phyloP scores from a whole-genome alignment of 1,284 basidiomycete genomes.

The Ganoderma sinense region DNA sequence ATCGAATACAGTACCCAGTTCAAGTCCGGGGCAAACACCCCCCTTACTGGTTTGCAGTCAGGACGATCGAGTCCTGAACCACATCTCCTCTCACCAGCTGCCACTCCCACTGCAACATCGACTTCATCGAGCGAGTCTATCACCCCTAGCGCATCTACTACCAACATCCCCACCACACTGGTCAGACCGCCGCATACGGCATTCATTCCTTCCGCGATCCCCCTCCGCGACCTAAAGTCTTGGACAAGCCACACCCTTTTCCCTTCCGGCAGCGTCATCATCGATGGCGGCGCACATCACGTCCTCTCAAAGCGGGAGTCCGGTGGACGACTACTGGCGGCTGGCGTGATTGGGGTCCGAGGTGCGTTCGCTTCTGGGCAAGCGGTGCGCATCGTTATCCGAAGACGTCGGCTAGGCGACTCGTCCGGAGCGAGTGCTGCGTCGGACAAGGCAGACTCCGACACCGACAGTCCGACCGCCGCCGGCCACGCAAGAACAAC shows the following conservation, averaged over 20 bases:
- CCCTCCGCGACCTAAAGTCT: conserved; percentile 90
- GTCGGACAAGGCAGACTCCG: conserved; percentile 33
- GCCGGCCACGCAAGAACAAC: conserved; percentile 35
- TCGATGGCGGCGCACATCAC: conserved; percentile 89
- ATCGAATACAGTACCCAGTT: conserved; percentile 74
- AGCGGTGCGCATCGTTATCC: conserved; percentile 87
- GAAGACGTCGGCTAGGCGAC: conserved; percentile 37
- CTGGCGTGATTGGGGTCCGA: conserved; percentile 87
- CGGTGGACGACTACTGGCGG: conserved; percentile 90
- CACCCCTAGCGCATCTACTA: conserved; percentile 20
- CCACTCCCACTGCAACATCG: conserved; percentile 9
- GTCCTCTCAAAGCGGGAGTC: conserved; percentile 87
- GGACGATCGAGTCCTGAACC: conserved; percentile 49
- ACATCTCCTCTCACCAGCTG: conserved; percentile 8
- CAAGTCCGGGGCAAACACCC: conserved; percentile 42
- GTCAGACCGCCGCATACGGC: conserved; percentile 84
- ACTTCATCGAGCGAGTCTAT: conserved; percentile 18
- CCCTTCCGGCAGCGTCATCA: conserved; percentile 87
- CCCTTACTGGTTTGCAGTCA: conserved; percentile 39
- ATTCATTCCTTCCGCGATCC: conserved; percentile 79
- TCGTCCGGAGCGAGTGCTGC: conserved; percentile 9
- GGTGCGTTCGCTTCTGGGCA: conserved; percentile 95
- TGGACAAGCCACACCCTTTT: conserved; percentile 96
- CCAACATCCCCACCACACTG: conserved; percentile 3
- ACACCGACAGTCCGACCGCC: conserved; percentile 25